A percentile compares a stretch with the other conserved stretches of the same genome.
phyloP scores from a whole-genome alignment of 2,329 filamentous ascomycete species.

The Alternaria infectoria region DNA sequence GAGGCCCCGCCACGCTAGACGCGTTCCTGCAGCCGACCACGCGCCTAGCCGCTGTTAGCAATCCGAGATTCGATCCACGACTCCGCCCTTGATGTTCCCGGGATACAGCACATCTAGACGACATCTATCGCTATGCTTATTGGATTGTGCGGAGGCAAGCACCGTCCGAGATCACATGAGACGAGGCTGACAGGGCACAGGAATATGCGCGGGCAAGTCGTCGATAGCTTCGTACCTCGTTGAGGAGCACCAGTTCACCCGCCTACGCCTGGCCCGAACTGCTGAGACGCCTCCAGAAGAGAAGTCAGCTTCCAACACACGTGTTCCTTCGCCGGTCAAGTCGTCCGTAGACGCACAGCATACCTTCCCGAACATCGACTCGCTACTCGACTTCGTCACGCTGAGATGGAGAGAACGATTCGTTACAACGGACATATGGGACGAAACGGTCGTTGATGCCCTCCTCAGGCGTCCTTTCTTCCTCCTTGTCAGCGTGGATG shows the following conservation, averaged over 20 bases:
- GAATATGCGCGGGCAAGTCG: constrained; percentile 91
- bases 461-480: constrained; percentile 87
- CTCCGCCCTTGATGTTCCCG: neutral
- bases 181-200: constrained; percentile 54
- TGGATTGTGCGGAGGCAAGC: constrained; percentile 65
- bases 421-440: constrained; percentile 84
- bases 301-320: constrained; percentile 49
- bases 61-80: neutral
- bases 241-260: constrained; percentile 80
- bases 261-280: constrained; percentile 65
- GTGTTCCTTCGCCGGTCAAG: constrained; percentile 33
- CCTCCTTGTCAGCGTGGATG: constrained; percentile 88
- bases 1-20: constrained; percentile 22
- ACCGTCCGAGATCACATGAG: neutral
- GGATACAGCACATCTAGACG: neutral
- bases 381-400: constrained; percentile 84
- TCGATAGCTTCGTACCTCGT: constrained; percentile 88
- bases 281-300: constrained; percentile 50
- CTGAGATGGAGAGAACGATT: constrained; percentile 81
- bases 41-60: constrained; percentile 5
- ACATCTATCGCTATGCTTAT: constrained; percentile 66
- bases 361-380: constrained; percentile 61
- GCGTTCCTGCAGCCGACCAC: constrained; percentile 34
- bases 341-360: constrained; percentile 31
- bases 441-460: constrained; percentile 74